These are phyloP conservation scores for Fusarium chlamydosporum DNA, from an alignment of 2,329 filamentous ascomycete genomes.

Conservation along the genomic window DNA sequence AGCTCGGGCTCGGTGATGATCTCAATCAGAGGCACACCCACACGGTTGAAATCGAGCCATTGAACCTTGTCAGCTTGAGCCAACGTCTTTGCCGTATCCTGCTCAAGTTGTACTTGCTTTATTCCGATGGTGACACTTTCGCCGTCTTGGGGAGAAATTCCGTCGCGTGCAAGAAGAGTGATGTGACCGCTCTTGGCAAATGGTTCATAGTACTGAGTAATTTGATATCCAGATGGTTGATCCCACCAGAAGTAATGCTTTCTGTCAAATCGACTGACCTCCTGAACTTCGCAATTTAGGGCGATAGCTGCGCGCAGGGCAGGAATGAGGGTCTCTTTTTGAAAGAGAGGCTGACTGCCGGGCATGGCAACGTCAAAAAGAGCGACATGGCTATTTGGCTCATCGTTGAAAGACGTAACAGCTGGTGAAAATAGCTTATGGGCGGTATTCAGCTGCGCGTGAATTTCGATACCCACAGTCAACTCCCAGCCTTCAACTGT, in stretches of 20 bases:
- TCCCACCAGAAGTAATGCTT: conserved; percentile 99
- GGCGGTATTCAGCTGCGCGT: conserved; percentile 92
- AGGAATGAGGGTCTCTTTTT: conserved; percentile 85
- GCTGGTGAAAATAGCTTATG: conserved; percentile 90
- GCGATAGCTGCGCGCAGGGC: conserved; percentile 92
- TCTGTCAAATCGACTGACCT: conserved; percentile 86
- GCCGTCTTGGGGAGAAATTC: conserved; percentile 81
- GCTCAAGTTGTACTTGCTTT: conserved; percentile 95
- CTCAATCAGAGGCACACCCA: conserved; percentile 91
- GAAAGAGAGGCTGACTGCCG: conserved; percentile 88
- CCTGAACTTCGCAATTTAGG: conserved; percentile 83
- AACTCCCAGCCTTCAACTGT: conserved; percentile 84
- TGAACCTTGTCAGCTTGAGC: conserved; percentile 80
- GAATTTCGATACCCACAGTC: conserved; percentile 96
- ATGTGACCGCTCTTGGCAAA: conserved; percentile 79
- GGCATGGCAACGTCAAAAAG: conserved; percentile 92
- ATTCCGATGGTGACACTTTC: conserved; percentile 81
- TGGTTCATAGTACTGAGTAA: conserved; percentile 92
- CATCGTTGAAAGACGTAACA: conserved; percentile 72
- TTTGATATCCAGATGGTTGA: conserved; percentile 95
- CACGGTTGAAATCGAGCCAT: conserved; percentile 93
- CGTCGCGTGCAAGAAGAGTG: conserved; percentile 80
- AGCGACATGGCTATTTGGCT: conserved; percentile 88
- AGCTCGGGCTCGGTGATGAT: conserved; percentile 94
- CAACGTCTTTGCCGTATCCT: conserved; percentile 96